Conservation (phyloP, 2,329 filamentous ascomycete genomes). For the Aspergillus floridensis region DNA sequence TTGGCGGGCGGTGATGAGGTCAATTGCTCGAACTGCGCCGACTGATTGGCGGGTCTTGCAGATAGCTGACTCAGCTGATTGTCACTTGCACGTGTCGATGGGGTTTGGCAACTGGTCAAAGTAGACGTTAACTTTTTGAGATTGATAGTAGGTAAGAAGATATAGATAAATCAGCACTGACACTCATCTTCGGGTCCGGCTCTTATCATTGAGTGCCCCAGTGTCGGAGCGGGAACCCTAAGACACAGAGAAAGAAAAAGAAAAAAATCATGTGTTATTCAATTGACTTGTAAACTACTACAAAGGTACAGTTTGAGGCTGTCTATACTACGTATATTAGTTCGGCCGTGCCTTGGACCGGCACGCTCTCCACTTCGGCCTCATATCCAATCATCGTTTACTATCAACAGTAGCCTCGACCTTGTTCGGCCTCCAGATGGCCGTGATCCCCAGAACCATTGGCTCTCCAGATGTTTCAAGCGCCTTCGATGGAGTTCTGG, state of each 20-base stretch:
- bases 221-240: background rate
- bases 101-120: background rate
- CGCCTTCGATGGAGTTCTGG: constrained; percentile 18
- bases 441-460: background rate
- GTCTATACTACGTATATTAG: background rate
- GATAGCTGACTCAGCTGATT: background rate
- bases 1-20: constrained; percentile 6
- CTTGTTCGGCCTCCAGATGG: background rate
- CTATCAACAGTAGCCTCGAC: background rate
- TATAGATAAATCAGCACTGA: background rate
- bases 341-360: background rate
- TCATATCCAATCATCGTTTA: background rate
- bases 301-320: background rate
- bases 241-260: background rate
- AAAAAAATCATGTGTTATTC: background rate
- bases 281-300: background rate
- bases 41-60: background rate
- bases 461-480: constrained; percentile 43
- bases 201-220: too few species aligned
- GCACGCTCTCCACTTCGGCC: background rate
- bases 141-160: too few species aligned
- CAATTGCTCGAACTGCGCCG: background rate
- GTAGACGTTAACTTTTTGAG: too few species aligned
- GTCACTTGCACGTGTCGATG: background rate
- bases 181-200: background rate